Evolutionary conservation across 2,329 filamentous ascomycete species (phyloP).

Genomic region (Pseudogymnoascus verrucosus): DNA sequence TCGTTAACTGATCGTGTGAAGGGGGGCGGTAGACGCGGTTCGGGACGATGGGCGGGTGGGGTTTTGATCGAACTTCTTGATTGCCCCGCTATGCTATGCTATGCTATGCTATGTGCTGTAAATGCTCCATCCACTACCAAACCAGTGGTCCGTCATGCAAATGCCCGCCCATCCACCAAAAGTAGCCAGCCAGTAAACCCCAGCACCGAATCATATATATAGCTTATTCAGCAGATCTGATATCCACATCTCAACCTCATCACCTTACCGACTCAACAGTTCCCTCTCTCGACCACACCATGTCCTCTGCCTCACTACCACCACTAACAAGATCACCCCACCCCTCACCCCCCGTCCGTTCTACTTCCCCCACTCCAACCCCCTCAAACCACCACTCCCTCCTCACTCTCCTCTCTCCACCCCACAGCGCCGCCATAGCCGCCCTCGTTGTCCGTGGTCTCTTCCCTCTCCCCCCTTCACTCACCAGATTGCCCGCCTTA

Average conservation of each 20-base stretch:
- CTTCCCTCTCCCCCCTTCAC: conserved; percentile 50
- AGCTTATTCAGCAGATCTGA: background rate
- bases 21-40: background rate
- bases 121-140: background rate
- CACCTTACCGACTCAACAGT: background rate
- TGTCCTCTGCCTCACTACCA: background rate
- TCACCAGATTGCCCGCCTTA: conserved; percentile 53
- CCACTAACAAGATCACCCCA: background rate
- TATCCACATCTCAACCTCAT: background rate
- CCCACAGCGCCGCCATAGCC: conserved; percentile 69
- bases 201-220: background rate
- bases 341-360: background rate
- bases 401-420: conserved; percentile 59
- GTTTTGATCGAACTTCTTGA: background rate
- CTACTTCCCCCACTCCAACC: conserved; percentile 21
- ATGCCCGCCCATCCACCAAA: background rate
- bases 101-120: background rate
- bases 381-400: conserved; percentile 65
- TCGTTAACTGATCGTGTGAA: background rate
- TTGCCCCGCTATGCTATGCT: background rate
- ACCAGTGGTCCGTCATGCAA: background rate
- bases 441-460: conserved; percentile 64
- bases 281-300: background rate
- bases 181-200: background rate
- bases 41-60: background rate